Evolutionary conservation across 305 asterid species (phyloP).

Genomic region (Solanum hybrid): DNA sequence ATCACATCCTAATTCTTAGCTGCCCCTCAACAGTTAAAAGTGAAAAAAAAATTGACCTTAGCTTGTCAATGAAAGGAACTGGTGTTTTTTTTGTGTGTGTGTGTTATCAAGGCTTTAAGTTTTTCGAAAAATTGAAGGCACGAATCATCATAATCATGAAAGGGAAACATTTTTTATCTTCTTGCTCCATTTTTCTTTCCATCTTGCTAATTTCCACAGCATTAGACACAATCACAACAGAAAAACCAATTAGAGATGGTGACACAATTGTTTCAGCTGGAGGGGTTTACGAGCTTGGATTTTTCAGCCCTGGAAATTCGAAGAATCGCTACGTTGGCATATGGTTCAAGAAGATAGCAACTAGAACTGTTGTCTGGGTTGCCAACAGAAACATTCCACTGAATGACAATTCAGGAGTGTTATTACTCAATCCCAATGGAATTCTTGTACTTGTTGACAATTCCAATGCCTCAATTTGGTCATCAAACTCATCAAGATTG

Average conservation of each 20-base stretch:
- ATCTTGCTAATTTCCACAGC: background rate
- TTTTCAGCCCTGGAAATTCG: slow-evolving; percentile 17
- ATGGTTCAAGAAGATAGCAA: slow-evolving; percentile 17
- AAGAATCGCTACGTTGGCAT: slow-evolving; percentile 19
- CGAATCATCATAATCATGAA: background rate
- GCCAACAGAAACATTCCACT: slow-evolving; percentile 3
- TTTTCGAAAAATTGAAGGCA: background rate
- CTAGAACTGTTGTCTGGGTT: background rate
- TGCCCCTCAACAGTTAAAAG: background rate
- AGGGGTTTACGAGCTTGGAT: slow-evolving; percentile 18
- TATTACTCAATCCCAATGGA: background rate
- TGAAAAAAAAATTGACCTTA: background rate
- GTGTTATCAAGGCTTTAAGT: background rate
- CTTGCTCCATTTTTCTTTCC: background rate
- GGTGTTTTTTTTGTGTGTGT: background rate
- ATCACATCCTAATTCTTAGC: background rate
- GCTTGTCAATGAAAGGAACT: background rate
- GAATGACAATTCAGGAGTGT: background rate
- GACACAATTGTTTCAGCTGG: slow-evolving; percentile 16
- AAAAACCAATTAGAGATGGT: slow-evolving; percentile 5
- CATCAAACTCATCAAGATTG: background rate
- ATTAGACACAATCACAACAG: background rate
- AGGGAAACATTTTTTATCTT: background rate
- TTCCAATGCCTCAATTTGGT: background rate
- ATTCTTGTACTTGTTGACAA: background rate